Percentiles rank a stretch among this genome's conserved stretches.
Conservation (phyloP, 2,329 filamentous ascomycete species). For the Alternaria burnsii region DNA sequence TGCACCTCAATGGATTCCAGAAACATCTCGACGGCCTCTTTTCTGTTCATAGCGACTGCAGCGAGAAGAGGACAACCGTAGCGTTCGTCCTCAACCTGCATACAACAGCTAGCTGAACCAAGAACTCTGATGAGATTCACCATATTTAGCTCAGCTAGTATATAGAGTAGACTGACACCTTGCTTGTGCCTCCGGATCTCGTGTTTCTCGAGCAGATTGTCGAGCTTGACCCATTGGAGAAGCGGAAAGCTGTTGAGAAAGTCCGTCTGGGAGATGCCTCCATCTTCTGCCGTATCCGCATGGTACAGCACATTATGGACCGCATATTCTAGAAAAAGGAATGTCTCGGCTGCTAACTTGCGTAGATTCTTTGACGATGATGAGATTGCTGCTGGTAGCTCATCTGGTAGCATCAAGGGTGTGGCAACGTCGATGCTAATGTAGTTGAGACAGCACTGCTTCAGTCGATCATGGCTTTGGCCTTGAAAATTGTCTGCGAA, state of each 20-base stretch:
- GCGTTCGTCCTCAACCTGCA: conserved; percentile 36
- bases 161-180: conserved; percentile 25
- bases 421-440: conserved; percentile 36
- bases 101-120: conserved; percentile 20
- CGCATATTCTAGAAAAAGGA: conserved; percentile 60
- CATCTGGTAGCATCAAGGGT: neutral
- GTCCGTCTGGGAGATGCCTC: conserved; percentile 25
- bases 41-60: conserved; percentile 22
- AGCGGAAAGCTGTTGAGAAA: conserved; percentile 36
- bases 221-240: conserved; percentile 38
- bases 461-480: conserved; percentile 54
- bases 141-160: conserved; percentile 33
- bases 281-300: conserved; percentile 48
- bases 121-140: conserved; percentile 41
- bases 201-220: conserved; percentile 48
- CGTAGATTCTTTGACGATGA: conserved; percentile 7
- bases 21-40: neutral
- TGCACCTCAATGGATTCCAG: neutral
- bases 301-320: conserved; percentile 53
- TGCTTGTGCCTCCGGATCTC: conserved; percentile 24
- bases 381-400: conserved; percentile 13
- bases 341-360: conserved; percentile 26
- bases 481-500: conserved; percentile 43
- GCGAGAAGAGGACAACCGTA: conserved; percentile 51
- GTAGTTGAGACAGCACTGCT: conserved; percentile 54